Evolutionary conservation across 257 asterid species (phyloP).

Genomic region (Haberlea rhodopensis): DNA sequence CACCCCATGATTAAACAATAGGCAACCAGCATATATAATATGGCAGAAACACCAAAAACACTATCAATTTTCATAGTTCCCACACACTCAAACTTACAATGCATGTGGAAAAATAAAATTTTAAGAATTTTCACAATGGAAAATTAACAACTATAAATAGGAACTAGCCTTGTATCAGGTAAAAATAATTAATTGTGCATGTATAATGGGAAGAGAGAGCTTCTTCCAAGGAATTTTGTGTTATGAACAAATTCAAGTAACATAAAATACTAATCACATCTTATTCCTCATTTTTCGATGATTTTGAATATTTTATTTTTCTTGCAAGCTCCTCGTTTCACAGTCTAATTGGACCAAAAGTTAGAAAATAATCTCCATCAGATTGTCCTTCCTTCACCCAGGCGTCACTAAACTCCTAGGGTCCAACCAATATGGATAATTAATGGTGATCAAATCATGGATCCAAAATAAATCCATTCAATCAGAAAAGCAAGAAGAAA

Average conservation of each 20-base stretch:
- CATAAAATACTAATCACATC: no score
- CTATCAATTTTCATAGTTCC: slow-evolving; percentile 7
- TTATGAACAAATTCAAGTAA: no score
- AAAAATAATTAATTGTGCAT: not conserved
- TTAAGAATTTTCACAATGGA: not conserved
- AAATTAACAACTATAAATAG: not conserved
- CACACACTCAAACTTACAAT: not conserved
- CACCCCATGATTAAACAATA: slow-evolving; percentile 13
- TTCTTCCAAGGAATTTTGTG: no score
- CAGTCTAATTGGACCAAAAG: no score
- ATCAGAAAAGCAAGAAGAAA: not conserved
- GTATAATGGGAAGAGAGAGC: not conserved
- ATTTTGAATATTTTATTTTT: no score
- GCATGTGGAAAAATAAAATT: not conserved
- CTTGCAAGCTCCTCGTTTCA: no score
- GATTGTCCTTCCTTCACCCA: not conserved
- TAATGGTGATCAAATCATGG: not conserved
- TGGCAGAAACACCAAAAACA: slow-evolving; percentile 13
- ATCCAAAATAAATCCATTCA: not conserved
- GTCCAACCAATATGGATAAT: not conserved
- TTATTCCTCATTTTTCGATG: no score
- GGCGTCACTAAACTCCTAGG: not conserved
- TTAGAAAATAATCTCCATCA: not conserved
- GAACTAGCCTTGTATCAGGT: not conserved
- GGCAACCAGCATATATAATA: slow-evolving; percentile 5